Evolutionary conservation across 331 rosid genomes (phyloP).

Genomic region (Malus hybrid): DNA sequence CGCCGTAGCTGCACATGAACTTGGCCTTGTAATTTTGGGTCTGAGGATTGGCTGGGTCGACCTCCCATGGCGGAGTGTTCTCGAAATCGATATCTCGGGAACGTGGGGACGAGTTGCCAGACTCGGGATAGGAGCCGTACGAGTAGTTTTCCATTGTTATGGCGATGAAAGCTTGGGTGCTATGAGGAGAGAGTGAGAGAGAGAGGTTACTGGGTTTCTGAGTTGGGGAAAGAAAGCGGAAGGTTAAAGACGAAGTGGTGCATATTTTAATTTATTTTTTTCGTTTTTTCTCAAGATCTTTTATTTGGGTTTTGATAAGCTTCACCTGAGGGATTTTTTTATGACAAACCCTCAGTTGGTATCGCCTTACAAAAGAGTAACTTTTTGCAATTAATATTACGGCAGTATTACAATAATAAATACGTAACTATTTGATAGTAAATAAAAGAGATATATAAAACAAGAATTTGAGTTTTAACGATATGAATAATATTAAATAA

Average conservation of each 20-base stretch:
- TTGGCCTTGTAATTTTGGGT: constrained; percentile 54
- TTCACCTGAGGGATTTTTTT: too few species aligned
- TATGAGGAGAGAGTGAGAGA: background rate
- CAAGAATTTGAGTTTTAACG: too few species aligned
- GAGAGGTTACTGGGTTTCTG: background rate
- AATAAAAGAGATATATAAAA: too few species aligned
- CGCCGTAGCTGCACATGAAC: constrained; percentile 93
- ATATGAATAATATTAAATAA: too few species aligned
- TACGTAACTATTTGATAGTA: too few species aligned
- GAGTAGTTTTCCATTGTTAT: constrained; percentile 59
- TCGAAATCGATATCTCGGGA: constrained; percentile 84
- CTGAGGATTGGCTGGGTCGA: constrained; percentile 3
- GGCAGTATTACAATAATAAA: too few species aligned
- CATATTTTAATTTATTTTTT: background rate
- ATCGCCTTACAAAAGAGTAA: too few species aligned
- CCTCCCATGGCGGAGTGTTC: constrained; percentile 75
- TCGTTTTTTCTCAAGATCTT: too few species aligned
- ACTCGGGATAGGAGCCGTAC: constrained; percentile 66
- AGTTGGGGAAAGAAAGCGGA: background rate
- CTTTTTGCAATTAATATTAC: too few species aligned
- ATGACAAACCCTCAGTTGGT: too few species aligned
- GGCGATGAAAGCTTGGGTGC: background rate
- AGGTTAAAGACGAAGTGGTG: background rate
- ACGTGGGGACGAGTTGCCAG: constrained; percentile 84
- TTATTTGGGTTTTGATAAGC: background rate